Conservation (phyloP, 192 early-diverging fungal species). For the Podila epigama region DNA sequence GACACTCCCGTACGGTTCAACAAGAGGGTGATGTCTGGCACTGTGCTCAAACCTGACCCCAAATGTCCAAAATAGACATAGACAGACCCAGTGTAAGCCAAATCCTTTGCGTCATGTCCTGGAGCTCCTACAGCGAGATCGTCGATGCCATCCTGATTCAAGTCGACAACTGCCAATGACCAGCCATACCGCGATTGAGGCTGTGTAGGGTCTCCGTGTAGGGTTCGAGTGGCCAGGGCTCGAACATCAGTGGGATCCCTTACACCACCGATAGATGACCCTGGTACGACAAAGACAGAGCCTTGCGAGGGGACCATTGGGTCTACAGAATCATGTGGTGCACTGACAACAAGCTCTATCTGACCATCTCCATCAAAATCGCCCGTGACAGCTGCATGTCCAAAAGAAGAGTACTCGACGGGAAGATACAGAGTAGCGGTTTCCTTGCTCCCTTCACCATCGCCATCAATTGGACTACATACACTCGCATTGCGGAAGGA, state of each 20-base stretch:
- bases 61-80: slow-evolving; percentile 72
- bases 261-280: slow-evolving; percentile 1
- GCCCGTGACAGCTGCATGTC: slow-evolving; percentile 66
- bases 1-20: slow-evolving; percentile 9
- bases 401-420: slow-evolving; percentile 68
- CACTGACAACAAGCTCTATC: slow-evolving; percentile 68
- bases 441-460: slow-evolving; percentile 6
- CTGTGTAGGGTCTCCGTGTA: slow-evolving; percentile 14
- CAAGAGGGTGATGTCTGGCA: slow-evolving; percentile 59
- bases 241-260: slow-evolving; percentile 51
- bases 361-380: slow-evolving; percentile 75
- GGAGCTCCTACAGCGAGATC: slow-evolving; percentile 82
- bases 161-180: slow-evolving; percentile 77
- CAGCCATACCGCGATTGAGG: slow-evolving; percentile 73
- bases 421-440: slow-evolving; percentile 50
- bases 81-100: slow-evolving; percentile 59
- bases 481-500: no score
- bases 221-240: slow-evolving; percentile 38
- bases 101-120: slow-evolving; percentile 40
- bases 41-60: slow-evolving; percentile 52
- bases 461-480: slow-evolving; percentile 27
- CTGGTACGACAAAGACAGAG: slow-evolving; percentile 63
- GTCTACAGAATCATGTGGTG: slow-evolving; percentile 59
- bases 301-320: slow-evolving; percentile 53
- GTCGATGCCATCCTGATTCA: slow-evolving; percentile 87